Evolutionary conservation across 768 basidiomycete genomes (phyloP).

Genomic region (Paxillus involutus): DNA sequence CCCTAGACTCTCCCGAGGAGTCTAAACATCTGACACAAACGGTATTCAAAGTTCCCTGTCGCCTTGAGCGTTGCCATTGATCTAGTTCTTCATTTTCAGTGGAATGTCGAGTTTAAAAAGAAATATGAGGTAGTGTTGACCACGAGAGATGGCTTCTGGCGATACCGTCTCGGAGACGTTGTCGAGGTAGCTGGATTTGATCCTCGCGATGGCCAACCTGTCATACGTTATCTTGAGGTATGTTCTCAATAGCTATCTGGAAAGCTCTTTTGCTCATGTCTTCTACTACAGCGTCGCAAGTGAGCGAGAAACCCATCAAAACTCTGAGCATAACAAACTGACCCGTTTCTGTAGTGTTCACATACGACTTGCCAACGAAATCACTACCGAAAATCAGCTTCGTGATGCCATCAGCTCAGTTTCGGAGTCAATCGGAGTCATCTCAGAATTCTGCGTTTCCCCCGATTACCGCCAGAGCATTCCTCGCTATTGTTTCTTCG

Average conservation of each 20-base stretch:
- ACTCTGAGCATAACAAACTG: not conserved
- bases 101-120: constrained; percentile 17
- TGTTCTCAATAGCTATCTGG: not conserved
- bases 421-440: constrained; percentile 12
- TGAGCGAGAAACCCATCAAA: constrained; percentile 1
- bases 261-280: not conserved
- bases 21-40: constrained; percentile 16
- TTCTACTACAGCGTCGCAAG: constrained; percentile 16
- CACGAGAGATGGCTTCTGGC: constrained; percentile 25
- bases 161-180: constrained; percentile 22
- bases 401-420: constrained; percentile 12
- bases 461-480: constrained; percentile 16
- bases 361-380: constrained; percentile 23
- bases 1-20: constrained; percentile 20
- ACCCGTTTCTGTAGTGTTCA: constrained; percentile 3
- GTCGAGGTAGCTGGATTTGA: constrained; percentile 22
- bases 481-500: constrained; percentile 19
- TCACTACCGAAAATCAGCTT: constrained; percentile 22
- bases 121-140: constrained; percentile 23
- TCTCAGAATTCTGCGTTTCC: constrained; percentile 23
- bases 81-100: constrained; percentile 9
- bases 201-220: constrained; percentile 17
- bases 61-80: not conserved
- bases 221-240: constrained; percentile 25
- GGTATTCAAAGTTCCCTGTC: not conserved